phyloP scores from a whole-genome alignment of 1,139 yeast species.

The Debaryomycetaceae sp. region DNA sequence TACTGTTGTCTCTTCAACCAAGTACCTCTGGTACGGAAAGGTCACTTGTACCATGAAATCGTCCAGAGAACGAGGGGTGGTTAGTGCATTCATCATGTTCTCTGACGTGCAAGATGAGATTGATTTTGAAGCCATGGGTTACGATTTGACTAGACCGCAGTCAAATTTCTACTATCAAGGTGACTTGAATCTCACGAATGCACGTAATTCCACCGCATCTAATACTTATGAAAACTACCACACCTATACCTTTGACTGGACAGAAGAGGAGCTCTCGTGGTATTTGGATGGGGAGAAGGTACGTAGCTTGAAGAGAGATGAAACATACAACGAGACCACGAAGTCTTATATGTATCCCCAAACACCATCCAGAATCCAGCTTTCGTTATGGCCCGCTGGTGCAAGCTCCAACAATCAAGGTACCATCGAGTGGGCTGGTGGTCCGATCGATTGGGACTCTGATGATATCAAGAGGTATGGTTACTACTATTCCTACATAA shows the following conservation, averaged over 20 bases:
- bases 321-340: constrained; percentile 66
- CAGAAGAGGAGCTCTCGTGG: constrained; percentile 70
- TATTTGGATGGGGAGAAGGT: constrained; percentile 63
- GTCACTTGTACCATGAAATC: constrained; percentile 66
- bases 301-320: constrained; percentile 63
- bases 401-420: constrained; percentile 60
- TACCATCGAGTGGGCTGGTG: constrained; percentile 94
- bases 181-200: constrained; percentile 61
- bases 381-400: constrained; percentile 95
- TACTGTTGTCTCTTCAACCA: constrained; percentile 76
- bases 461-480: constrained; percentile 70
- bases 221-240: constrained; percentile 69
- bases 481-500: constrained; percentile 66
- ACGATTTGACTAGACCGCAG: constrained; percentile 61
- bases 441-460: constrained; percentile 78
- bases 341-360: constrained; percentile 71
- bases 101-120: constrained; percentile 89
- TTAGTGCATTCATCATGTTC: constrained; percentile 79
- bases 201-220: constrained; percentile 41
- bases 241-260: constrained; percentile 81
- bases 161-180: constrained; percentile 81
- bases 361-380: constrained; percentile 83
- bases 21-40: constrained; percentile 86
- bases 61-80: constrained; percentile 75
- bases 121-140: constrained; percentile 84